Base-by-base conservation (phyloP, 768 basidiomycete species). In the Chalciporus piperatus region DNA sequence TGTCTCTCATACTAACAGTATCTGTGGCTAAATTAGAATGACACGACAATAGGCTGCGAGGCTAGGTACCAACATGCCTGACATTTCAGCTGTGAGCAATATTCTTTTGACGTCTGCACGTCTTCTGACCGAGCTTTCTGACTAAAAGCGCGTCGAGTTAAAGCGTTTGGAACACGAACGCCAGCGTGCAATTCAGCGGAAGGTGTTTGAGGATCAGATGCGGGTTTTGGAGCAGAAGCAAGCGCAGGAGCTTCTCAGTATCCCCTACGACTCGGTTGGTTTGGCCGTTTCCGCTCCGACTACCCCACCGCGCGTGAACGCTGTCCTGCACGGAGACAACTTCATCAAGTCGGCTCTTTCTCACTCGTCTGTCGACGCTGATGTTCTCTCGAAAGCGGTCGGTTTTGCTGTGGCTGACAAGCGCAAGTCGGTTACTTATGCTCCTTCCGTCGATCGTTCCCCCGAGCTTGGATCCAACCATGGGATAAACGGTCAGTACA, bases 161-260 rank as follows among this genome's bases (percentile, higher is more conserved):
- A 97, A 94, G 69, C 88, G 93, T 59, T 73, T 89, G 57, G 72
- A 70, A 51, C 92, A 98, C 65, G 93, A 97, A 71, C 85, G 90
- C 46, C 91, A 94, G 71, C 91, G 94, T 55, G 74, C 74, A 35
- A 68, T 90, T 39, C 94, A 96, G 68, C 86, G 93, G 66, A 88
- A 85, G 71, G 72, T 91, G 62, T 98, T 98, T 70, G 95, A 98
- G 72, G 92, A 96, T 62, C 93, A 97, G 73, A 97, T 97, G 95
- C 87, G 88, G 49, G 84, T 79, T 48, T 80, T 98, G 57, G 94
- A 98, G 73, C 86, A 88, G 57, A 86, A 92, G 69, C 95, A 98
- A 72, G 85, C 84, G 12, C 86, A 89, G 58, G 90, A 93, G 66
- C 78, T 93, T 35, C 82, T 94, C 62, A 80, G 70, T 58, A 78